Evolutionary conservation across 768 basidiomycete genomes (phyloP).

Genomic region (Russula vinacea): DNA sequence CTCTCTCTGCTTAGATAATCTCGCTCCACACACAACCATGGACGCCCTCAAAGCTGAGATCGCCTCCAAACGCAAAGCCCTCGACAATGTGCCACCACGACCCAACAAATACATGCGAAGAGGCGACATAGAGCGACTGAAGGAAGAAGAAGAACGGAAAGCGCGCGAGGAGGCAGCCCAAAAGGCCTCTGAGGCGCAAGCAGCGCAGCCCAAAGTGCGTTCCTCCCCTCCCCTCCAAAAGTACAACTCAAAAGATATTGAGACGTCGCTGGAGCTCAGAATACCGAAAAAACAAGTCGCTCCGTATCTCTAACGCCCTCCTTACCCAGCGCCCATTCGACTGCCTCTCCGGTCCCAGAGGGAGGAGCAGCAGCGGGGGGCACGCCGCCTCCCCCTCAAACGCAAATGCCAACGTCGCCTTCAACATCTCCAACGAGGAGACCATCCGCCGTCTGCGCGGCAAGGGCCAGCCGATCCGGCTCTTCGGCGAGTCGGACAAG

Average conservation of each 20-base stretch:
- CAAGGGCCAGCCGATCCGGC: conserved; percentile 90
- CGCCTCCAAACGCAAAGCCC: conserved; percentile 77
- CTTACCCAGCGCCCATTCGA: conserved; percentile 31
- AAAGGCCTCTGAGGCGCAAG: conserved; percentile 18
- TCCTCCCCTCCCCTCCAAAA: conserved; percentile 26
- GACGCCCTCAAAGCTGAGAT: conserved; percentile 90
- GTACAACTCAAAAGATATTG: conserved; percentile 3
- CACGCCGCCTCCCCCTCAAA: conserved; percentile 34
- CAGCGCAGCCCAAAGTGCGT: conserved; percentile 35
- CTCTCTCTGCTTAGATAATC: conserved; percentile 23
- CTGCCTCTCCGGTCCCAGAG: conserved; percentile 45
- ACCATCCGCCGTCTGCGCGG: conserved; percentile 81
- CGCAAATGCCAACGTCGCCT: conserved; percentile 41
- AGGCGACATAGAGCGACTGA: conserved; percentile 63
- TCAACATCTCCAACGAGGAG: conserved; percentile 93
- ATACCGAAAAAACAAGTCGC: conserved; percentile 5
- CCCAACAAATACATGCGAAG: conserved; percentile 86
- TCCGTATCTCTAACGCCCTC: conserved; percentile 29
- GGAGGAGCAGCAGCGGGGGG: conserved; percentile 27
- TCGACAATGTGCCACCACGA: conserved; percentile 51
- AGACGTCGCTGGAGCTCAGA: conserved; percentile 31
- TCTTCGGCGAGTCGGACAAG: conserved; percentile 95
- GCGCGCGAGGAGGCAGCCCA: conserved; percentile 27
- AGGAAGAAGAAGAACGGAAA: conserved; percentile 29
- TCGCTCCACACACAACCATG: conserved; percentile 47